Base-by-base conservation (phyloP, 2,329 filamentous ascomycete genomes). In the Leptographium wingfieldii region DNA sequence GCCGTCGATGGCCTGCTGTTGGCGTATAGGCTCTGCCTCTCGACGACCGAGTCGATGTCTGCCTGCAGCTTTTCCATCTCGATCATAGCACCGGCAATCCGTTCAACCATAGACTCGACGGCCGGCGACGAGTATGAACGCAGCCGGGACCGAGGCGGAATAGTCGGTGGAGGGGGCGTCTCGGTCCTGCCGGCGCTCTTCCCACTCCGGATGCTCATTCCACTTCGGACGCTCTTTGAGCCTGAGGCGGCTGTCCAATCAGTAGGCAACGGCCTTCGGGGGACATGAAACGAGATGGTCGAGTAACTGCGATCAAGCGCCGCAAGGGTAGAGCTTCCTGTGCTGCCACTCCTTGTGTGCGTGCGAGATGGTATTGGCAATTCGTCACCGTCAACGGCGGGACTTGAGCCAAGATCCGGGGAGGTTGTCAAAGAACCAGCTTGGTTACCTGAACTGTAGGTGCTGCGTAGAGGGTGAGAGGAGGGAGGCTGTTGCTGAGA, bases 61-160 rank as follows among this genome's bases (percentile, higher is more conserved):
- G 76, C 77, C 69, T 86, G 76, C 52, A 84, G 69, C 60, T 72
- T 73, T 59, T 86, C 83, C 63, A 81, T 74, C 67, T 86, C 82
- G 59, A 80, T 71, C 72, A 84, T 77, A 56, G 79, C 80, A 61
- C 72, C 76, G 35, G 80, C 81, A 53, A 84, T 79, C 51, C 80
- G 74, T 63, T 80, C 77, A 56, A 80, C 78, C 59, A 83, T 78
- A 16, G 68, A 68, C 33, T 82, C 78, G 62, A 80, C 73, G 60
- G 74, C 74, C 5, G 77, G 73, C 3, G 78, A 72, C 11, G 75
- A 76, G 60, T 75, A 68, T 7, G 76, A 73, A 49, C 79, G 74
- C 31, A 73, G 68, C 29, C 75, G 73, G 3, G 76, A 75, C 53
- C 76, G 77, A 16, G 70, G 72, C 14, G 79, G 78, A 38, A 79